phyloP scores from a whole-genome alignment of 306 rosid genomes.

The cucumber (Cucumis sativus) region Cucumber_9930_V3 NC_026660.2:10046001-10046500 shows the following conservation, averaged over 20 bases:
- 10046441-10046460: constrained; percentile 4
- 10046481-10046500: constrained; percentile 24
- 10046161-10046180: constrained; percentile 52
- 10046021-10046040: constrained; percentile 58
- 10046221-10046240: background rate
- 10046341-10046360: background rate
- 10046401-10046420: constrained; percentile 5
- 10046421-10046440: constrained; percentile 14
- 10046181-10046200: constrained; percentile 12
- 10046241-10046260: background rate
- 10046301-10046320: background rate
- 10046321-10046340: background rate
- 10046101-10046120: constrained; percentile 34
- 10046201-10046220: background rate
- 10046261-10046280: background rate
- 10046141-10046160: constrained; percentile 50
- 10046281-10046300: background rate
- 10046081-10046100: constrained; percentile 39
- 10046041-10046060: constrained; percentile 39
- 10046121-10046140: constrained; percentile 97
- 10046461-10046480: constrained; percentile 8
- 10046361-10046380: background rate
- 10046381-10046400: background rate
- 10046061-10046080: constrained; percentile 51
- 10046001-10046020: constrained; percentile 4